Evolutionary conservation across 345 rosid genomes (phyloP), one percentile per base, ranked within the genome.

Genomic region (Melastoma malabathricum): DNA sequence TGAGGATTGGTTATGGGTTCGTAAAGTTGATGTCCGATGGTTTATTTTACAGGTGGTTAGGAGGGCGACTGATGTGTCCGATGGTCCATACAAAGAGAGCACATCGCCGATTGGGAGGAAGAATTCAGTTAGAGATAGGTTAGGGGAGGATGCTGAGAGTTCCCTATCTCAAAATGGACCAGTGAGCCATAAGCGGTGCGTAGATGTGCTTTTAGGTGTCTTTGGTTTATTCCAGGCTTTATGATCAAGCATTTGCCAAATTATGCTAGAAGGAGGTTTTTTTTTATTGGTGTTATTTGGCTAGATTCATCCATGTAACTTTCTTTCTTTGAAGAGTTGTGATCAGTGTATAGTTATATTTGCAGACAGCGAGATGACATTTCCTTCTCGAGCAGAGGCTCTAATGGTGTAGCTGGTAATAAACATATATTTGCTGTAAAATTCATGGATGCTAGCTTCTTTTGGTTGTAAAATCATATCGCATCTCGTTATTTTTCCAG

Each of bases 71-170:
- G 43, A 55, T 53, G 69, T 65, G 38, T 59, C 83, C 5, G 75
- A 72, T 43, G 63, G 18, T 53, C 70, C 56, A 13, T 56, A 50
- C 46, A 58, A 63, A 43, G 78, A 65, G 60, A 67, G 69, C 41
- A 51, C 53, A 54, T 74, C 73, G 3, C 55, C 64, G 45, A 49
- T 68, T 50, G 95, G 94, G 46, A 72, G 60, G 31, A 92, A 92
- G 74, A 84, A 96, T 31, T 80, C 96, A 23, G 72, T 79, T 2
- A 84, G 83, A 69, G 98, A 92, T 48, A 77, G 98, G 60, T 63
- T 92, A 66, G 96, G 96, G 22, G 59, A 67, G 51, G 70, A 48
- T 69, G 53, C 58, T 13, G 94, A 77, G 58, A 16, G 56, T 66
- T 75, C 79, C 1, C 31, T 47, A 38, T 59, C 55, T 9, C 47